Percentiles rank a stretch among this genome's conserved stretches.
Evolutionary conservation across 768 basidiomycete species (phyloP).

Genomic region (Podaxis sp.): DNA sequence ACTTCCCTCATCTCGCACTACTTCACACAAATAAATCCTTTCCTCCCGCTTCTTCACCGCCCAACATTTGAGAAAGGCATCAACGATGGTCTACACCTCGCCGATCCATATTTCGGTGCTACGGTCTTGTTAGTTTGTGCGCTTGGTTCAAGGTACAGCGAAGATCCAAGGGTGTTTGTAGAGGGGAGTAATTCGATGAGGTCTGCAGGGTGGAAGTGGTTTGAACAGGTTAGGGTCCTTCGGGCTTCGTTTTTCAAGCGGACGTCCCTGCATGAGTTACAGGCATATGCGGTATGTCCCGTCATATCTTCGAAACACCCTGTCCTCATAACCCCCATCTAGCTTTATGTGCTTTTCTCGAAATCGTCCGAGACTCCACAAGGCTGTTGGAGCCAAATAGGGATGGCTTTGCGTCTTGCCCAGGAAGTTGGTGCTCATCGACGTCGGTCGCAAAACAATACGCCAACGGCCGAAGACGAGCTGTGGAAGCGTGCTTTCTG

Average conservation of each 20-base stretch:
- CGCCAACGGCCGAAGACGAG: constrained; percentile 58
- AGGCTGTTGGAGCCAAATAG: constrained; percentile 62
- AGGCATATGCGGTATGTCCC: constrained; percentile 59
- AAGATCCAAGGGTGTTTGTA: constrained; percentile 61
- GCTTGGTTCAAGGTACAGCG: constrained; percentile 55
- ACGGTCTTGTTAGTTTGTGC: constrained; percentile 67
- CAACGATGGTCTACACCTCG: constrained; percentile 46
- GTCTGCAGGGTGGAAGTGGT: constrained; percentile 65
- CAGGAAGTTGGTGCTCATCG: constrained; percentile 77
- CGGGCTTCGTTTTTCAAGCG: constrained; percentile 57
- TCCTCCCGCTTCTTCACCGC: constrained; percentile 70
- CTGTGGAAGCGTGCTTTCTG: constrained; percentile 74
- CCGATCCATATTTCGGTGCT: constrained; percentile 48
- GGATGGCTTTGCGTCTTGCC: constrained; percentile 66
- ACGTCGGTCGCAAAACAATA: constrained; percentile 30
- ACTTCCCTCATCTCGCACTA: constrained; percentile 59
- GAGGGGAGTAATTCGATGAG: constrained; percentile 41
- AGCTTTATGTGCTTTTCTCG: constrained; percentile 51
- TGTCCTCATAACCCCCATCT: constrained; percentile 7
- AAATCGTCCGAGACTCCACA: constrained; percentile 50
- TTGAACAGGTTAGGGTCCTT: constrained; percentile 62
- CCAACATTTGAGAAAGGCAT: constrained; percentile 62
- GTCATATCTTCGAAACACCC: neutral
- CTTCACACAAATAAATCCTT: constrained; percentile 55
- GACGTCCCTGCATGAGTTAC: constrained; percentile 70